These are phyloP conservation scores for Umbellularia californica DNA, from an alignment of 164 flowering plant genomes.

Conservation along the genomic window DNA sequence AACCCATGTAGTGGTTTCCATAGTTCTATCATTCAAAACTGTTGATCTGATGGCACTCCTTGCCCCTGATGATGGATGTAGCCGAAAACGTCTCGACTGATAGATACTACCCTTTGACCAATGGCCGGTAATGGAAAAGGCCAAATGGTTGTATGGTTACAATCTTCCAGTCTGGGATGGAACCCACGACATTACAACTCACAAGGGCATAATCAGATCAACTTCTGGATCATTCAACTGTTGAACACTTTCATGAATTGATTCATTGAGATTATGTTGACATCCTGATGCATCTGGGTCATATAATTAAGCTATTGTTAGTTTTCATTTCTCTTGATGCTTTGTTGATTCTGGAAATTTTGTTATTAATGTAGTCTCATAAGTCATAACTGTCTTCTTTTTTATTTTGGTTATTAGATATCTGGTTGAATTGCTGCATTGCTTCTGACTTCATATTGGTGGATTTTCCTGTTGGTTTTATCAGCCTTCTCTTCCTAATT, in stretches of 20 bases:
- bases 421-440: not conserved
- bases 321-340: not conserved
- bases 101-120: not conserved
- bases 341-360: not conserved
- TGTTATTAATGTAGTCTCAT: too few species aligned
- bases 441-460: not conserved
- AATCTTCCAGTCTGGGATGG: not conserved
- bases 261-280: not conserved
- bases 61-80: not conserved
- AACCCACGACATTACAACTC: not conserved
- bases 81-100: not conserved
- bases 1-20: not conserved
- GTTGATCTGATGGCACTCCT: not conserved
- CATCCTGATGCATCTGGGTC: not conserved
- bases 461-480: not conserved
- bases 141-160: not conserved
- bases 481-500: not conserved
- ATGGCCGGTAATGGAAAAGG: not conserved
- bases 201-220: not conserved
- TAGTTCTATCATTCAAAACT: too few species aligned
- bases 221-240: not conserved
- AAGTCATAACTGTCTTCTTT: too few species aligned
- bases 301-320: too few species aligned
- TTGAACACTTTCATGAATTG: too few species aligned
- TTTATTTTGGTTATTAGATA: not conserved